phyloP scores from a whole-genome alignment of 2,329 filamentous ascomycete genomes.

The Sporothrix pseudoabietina region DNA sequence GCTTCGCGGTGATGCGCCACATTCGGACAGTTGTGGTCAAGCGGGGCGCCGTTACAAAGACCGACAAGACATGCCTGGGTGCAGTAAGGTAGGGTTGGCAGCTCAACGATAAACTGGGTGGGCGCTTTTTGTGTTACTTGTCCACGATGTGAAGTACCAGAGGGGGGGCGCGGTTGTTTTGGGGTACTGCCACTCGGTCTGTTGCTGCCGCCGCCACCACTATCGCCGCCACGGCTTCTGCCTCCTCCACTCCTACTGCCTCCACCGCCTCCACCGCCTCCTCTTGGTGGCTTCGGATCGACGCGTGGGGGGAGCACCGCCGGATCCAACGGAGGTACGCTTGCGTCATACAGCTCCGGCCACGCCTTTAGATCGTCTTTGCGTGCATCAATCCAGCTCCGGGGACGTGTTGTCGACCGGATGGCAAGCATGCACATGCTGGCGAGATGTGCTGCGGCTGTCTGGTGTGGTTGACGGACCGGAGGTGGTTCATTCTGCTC shows the following conservation, averaged over 20 bases:
- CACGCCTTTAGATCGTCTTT: neutral
- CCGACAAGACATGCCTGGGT: slow-evolving; percentile 27
- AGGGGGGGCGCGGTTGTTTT: neutral
- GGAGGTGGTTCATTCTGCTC: too few species aligned
- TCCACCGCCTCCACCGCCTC: too few species aligned
- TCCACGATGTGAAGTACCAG: neutral
- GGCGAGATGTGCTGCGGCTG: slow-evolving; percentile 21
- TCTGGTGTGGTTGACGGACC: neutral
- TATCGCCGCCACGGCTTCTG: neutral
- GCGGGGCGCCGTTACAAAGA: neutral
- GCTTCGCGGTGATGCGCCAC: neutral
- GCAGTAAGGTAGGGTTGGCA: slow-evolving; percentile 27
- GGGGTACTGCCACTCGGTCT: neutral
- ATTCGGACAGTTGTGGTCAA: slow-evolving; percentile 29
- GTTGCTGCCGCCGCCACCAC: neutral
- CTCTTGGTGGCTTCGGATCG: neutral
- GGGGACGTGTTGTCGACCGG: neutral
- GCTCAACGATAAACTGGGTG: slow-evolving; percentile 12
- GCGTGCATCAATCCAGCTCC: slow-evolving; percentile 9
- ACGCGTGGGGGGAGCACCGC: neutral
- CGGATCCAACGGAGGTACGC: neutral
- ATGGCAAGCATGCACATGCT: slow-evolving; percentile 22
- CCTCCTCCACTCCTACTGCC: too few species aligned
- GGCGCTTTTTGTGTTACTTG: neutral
- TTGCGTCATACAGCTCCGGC: slow-evolving; percentile 9